A percentile compares a stretch with the other conserved stretches of the same genome.
phyloP scores from a whole-genome alignment of 306 rosid genomes.

The Fragaria nilgerrensis region DNA sequence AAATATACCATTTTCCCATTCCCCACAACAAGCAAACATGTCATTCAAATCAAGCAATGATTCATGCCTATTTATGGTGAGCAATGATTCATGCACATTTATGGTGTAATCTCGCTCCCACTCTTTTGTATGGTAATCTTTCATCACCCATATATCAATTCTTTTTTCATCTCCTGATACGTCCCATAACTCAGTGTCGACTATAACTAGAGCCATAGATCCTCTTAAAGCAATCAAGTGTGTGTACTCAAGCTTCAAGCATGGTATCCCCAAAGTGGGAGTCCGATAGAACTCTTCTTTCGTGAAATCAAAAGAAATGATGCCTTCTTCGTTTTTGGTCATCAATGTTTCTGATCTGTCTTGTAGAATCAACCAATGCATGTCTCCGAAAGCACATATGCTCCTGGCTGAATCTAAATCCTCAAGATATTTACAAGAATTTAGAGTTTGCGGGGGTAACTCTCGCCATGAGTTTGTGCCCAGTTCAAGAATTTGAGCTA shows the following conservation, averaged over 20 bases:
- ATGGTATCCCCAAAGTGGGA: neutral
- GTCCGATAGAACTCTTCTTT: neutral
- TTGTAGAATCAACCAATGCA: neutral
- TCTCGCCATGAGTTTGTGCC: neutral
- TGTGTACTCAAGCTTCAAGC: neutral
- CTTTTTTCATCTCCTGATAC: too few relatives aligned
- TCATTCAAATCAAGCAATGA: too few relatives aligned
- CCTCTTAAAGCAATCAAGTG: neutral
- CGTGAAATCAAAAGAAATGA: neutral
- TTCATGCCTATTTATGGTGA: neutral
- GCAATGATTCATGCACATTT: too few relatives aligned
- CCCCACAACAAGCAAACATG: neutral
- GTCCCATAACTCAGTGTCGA: neutral
- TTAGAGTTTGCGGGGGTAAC: neutral
- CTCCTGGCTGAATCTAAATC: neutral
- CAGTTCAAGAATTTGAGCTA: neutral
- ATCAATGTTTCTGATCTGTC: neutral
- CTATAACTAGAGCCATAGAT: neutral
- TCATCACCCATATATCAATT: neutral
- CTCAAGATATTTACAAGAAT: too few relatives aligned
- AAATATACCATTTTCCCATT: neutral
- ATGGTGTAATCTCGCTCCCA: neutral
- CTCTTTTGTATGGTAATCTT: neutral
- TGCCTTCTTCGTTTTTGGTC: too few relatives aligned
- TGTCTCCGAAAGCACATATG: neutral